Conservation (phyloP, 1,139 yeast species). For the Protomyces inundatus region DNA sequence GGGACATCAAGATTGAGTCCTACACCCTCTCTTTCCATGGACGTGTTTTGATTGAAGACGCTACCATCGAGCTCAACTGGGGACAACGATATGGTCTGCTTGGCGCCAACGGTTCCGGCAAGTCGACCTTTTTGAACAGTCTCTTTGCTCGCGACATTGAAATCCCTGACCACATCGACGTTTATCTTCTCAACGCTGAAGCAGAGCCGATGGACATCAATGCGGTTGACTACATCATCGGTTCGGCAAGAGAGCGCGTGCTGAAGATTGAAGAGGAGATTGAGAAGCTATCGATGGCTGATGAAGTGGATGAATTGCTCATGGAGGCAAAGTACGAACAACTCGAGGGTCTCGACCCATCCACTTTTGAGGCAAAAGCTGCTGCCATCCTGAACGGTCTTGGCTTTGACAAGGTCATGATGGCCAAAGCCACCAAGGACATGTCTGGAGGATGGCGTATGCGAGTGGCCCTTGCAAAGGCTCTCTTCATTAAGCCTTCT, state of each 20-base stretch:
- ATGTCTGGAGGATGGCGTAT: conserved; percentile 99
- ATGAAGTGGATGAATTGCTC: conserved; percentile 87
- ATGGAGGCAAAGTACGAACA: conserved; percentile 89
- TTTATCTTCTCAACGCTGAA: conserved; percentile 91
- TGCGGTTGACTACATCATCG: conserved; percentile 93
- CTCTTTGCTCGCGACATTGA: conserved; percentile 96
- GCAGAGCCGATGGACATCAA: conserved; percentile 89
- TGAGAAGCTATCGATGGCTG: conserved; percentile 80
- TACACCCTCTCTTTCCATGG: conserved; percentile 64
- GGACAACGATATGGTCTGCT: conserved; percentile 95
- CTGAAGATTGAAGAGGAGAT: conserved; percentile 86
- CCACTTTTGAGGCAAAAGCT: conserved; percentile 94
- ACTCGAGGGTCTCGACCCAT: conserved; percentile 92
- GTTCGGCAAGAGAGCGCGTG: conserved; percentile 90
- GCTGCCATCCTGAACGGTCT: conserved; percentile 94
- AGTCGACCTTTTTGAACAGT: conserved; percentile 87
- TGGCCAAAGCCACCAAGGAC: conserved; percentile 86
- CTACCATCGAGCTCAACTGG: conserved; percentile 83
- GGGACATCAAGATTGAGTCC: conserved; percentile 71
- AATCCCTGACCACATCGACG: conserved; percentile 83
- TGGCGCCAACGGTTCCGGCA: conserved; percentile 99
- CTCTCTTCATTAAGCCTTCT: conserved; percentile 79
- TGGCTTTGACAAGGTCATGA: conserved; percentile 84
- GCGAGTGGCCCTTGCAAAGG: conserved; percentile 86
- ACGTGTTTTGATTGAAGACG: conserved; percentile 89